Evolutionary conservation across 2,329 filamentous ascomycete species (phyloP).

Genomic region (Cryphonectria parasitica): DNA sequence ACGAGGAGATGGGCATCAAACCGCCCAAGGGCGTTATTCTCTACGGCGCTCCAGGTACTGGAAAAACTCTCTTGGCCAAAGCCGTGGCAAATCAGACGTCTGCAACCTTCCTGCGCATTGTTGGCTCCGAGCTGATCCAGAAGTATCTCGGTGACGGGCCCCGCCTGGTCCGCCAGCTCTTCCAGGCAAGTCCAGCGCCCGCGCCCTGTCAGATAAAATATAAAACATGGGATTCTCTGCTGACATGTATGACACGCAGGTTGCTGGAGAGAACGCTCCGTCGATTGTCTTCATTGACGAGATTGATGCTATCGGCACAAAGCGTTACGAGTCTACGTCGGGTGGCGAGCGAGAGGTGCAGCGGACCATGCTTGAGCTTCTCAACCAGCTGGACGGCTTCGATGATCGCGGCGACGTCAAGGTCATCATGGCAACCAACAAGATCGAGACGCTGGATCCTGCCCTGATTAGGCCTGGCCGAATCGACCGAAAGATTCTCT

Average conservation of each 20-base stretch:
- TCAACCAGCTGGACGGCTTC: constrained; percentile 98
- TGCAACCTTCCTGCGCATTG: constrained; percentile 95
- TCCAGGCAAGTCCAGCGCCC: constrained; percentile 63
- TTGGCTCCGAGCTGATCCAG: constrained; percentile 95
- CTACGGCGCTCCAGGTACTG: constrained; percentile 94
- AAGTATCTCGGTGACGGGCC: constrained; percentile 98
- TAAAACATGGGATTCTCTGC: constrained; percentile 18
- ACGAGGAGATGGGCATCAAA: constrained; percentile 99
- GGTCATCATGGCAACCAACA: constrained; percentile 99
- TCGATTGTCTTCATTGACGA: constrained; percentile 99
- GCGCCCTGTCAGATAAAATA: constrained; percentile 15
- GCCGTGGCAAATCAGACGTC: constrained; percentile 99
- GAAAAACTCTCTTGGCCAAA: constrained; percentile 94
- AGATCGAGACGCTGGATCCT: constrained; percentile 96
- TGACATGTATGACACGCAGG: constrained; percentile 51
- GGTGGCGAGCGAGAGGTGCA: constrained; percentile 97
- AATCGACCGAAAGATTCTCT: constrained; percentile 96
- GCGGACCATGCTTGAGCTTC: constrained; percentile 95
- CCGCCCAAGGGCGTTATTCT: constrained; percentile 99
- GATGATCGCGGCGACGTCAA: constrained; percentile 99
- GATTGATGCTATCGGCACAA: constrained; percentile 98
- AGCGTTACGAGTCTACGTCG: constrained; percentile 96
- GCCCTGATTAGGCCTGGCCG: constrained; percentile 94
- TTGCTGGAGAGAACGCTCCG: constrained; percentile 92
- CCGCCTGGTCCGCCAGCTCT: constrained; percentile 91